Conservation (phyloP, 106 monocot species). For the Chionographis japonica region DNA sequence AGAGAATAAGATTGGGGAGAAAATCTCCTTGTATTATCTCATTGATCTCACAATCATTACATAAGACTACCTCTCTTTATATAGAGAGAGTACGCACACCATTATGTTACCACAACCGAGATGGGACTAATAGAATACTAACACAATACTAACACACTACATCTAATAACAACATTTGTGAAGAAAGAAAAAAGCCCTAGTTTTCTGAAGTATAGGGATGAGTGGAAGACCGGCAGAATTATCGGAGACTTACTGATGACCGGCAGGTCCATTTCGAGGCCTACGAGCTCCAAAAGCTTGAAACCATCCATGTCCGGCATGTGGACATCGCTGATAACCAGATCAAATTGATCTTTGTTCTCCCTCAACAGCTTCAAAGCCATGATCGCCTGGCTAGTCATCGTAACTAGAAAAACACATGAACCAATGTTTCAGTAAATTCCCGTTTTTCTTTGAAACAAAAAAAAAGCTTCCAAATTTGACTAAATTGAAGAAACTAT, state of each 20-base stretch:
- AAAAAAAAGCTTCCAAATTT: too few relatives aligned
- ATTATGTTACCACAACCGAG: too few relatives aligned
- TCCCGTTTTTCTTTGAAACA: too few relatives aligned
- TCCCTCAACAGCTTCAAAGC: conserved; percentile 41
- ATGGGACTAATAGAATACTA: too few relatives aligned
- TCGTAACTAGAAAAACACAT: conserved; percentile 25
- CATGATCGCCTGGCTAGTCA: conserved; percentile 15
- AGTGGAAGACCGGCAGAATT: background rate
- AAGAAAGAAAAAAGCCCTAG: background rate
- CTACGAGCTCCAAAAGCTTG: conserved; percentile 47
- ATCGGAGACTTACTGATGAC: conserved; percentile 38
- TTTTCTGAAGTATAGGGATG: background rate
- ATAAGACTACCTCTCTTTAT: too few relatives aligned
- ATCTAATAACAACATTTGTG: too few relatives aligned
- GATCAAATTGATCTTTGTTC: conserved; percentile 46
- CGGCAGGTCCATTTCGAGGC: conserved; percentile 57
- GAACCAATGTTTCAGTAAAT: background rate
- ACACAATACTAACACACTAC: too few relatives aligned
- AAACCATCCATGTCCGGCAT: conserved; percentile 64
- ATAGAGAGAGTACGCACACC: too few relatives aligned
- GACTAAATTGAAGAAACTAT: too few relatives aligned
- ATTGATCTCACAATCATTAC: too few relatives aligned
- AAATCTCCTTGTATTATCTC: too few relatives aligned
- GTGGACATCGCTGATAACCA: conserved; percentile 54
- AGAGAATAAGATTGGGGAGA: too few relatives aligned